Evolutionary conservation across 805 yeast species (phyloP).

Genomic region (Yarrowia deformans): DNA sequence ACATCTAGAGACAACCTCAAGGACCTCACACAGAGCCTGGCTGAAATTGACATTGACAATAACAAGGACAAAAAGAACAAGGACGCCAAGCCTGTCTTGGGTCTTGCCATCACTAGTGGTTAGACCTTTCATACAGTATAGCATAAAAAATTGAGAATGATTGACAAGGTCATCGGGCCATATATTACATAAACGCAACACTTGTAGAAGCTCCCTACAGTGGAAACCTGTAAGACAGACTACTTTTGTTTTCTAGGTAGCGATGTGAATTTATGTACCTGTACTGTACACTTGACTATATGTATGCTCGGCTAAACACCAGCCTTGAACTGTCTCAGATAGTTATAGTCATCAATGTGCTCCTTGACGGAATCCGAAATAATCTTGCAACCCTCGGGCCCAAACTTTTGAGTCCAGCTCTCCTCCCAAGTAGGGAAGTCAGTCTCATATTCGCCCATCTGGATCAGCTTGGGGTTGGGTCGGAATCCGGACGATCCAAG

Average conservation of each 20-base stretch:
- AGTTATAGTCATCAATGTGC: constrained; percentile 44
- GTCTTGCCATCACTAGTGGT: constrained; percentile 34
- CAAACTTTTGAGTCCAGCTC: constrained; percentile 41
- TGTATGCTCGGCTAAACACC: constrained; percentile 2
- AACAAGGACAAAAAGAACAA: constrained; percentile 31
- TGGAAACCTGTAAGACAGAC: too few species aligned
- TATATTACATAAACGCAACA: too few species aligned
- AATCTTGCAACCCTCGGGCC: constrained; percentile 26
- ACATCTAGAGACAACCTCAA: constrained; percentile 24
- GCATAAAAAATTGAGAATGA: background rate
- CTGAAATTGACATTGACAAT: constrained; percentile 34
- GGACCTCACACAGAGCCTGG: constrained; percentile 28
- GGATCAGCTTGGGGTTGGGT: constrained; percentile 27
- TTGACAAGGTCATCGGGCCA: too few species aligned
- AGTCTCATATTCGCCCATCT: constrained; percentile 39
- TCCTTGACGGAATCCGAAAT: constrained; percentile 43
- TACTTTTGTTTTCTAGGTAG: too few species aligned
- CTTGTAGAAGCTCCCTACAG: too few species aligned
- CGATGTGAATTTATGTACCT: too few species aligned
- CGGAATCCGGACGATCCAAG: constrained; percentile 44
- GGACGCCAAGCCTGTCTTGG: constrained; percentile 34
- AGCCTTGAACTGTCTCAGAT: constrained; percentile 43
- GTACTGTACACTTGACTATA: too few species aligned
- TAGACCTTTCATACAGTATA: background rate
- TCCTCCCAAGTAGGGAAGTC: constrained; percentile 44